These are phyloP conservation scores for Lachancea kluyveri DNA, from an alignment of 805 yeast species.

Conservation along the genomic window DNA sequence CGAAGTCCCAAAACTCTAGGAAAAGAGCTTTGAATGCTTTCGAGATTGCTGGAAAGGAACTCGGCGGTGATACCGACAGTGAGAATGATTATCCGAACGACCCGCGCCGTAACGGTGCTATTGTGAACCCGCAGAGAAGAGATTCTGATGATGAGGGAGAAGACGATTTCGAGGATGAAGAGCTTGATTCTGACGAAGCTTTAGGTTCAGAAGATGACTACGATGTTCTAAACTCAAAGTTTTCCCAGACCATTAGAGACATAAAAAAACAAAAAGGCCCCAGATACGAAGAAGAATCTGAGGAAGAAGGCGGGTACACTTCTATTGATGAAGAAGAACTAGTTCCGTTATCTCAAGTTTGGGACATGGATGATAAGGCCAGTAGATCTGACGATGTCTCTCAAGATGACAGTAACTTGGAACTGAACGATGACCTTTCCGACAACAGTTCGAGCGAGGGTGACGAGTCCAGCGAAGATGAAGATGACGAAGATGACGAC, in stretches of 20 bases:
- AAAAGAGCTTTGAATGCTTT: slow-evolving; percentile 45
- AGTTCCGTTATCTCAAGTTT: slow-evolving; percentile 75
- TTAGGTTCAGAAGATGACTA: slow-evolving; percentile 75
- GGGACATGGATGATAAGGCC: slow-evolving; percentile 70
- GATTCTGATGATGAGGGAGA: slow-evolving; percentile 26
- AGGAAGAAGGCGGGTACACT: slow-evolving; percentile 57
- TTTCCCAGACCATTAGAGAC: slow-evolving; percentile 65
- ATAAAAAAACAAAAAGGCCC: slow-evolving; percentile 33
- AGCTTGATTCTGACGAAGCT: slow-evolving; percentile 83
- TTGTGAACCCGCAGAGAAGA: slow-evolving; percentile 32
- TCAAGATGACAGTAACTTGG: slow-evolving; percentile 14
- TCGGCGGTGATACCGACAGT: slow-evolving; percentile 29
- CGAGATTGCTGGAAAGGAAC: slow-evolving; percentile 41
- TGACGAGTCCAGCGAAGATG: slow-evolving; percentile 18
- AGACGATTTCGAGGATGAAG: slow-evolving; percentile 49
- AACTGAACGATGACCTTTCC: slow-evolving; percentile 22
- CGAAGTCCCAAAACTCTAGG: slow-evolving; percentile 20
- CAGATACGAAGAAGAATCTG: slow-evolving; percentile 29
- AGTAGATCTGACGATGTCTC: slow-evolving; percentile 13
- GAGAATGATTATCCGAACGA: slow-evolving; percentile 18
- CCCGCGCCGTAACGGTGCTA: slow-evolving; percentile 31
- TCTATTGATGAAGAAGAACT: slow-evolving; percentile 74
- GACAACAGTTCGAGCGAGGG: slow-evolving; percentile 17
- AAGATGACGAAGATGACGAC: slow-evolving; percentile 20
- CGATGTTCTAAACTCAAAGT: slow-evolving; percentile 56